Evolutionary conservation across 805 yeast genomes (phyloP).

Genomic region (Zygosaccharomyces bisporus): DNA sequence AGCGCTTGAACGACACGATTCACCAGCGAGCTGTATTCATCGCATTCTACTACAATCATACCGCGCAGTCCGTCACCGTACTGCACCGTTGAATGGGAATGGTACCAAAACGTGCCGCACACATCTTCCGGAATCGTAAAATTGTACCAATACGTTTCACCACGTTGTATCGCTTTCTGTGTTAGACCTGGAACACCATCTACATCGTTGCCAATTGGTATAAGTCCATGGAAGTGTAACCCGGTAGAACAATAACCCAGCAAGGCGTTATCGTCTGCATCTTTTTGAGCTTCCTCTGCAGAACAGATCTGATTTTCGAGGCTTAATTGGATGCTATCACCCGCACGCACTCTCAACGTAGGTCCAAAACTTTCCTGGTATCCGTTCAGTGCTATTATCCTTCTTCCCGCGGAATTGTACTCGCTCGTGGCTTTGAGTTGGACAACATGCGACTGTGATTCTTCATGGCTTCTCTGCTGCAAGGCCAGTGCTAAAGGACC

Average conservation of each 20-base stretch:
- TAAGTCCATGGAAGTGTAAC: constrained; percentile 53
- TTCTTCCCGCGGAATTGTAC: constrained; percentile 15
- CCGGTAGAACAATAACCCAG: constrained; percentile 34
- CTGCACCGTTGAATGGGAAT: constrained; percentile 50
- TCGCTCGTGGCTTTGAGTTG: constrained; percentile 17
- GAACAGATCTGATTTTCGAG: constrained; percentile 25
- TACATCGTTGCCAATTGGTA: constrained; percentile 44
- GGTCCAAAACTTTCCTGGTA: constrained; percentile 24
- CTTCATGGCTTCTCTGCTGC: neutral
- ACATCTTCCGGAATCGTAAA: constrained; percentile 43
- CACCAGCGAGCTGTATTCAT: constrained; percentile 37
- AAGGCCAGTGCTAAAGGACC: neutral
- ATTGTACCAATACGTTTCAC: constrained; percentile 50
- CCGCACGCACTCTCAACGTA: constrained; percentile 20
- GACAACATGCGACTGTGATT: constrained; percentile 8
- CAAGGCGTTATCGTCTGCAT: constrained; percentile 22
- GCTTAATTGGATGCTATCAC: constrained; percentile 23
- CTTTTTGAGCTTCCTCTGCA: constrained; percentile 23
- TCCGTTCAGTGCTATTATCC: constrained; percentile 27
- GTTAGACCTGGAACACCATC: constrained; percentile 46
- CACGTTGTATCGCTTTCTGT: constrained; percentile 69
- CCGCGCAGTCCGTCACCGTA: constrained; percentile 52
- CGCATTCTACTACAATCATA: constrained; percentile 52
- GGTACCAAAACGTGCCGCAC: constrained; percentile 56
- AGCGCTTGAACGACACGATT: constrained; percentile 19